Percentiles rank a stretch among this genome's conserved stretches.
Evolutionary conservation across 768 basidiomycete genomes (phyloP).

Genomic region (Auricularia heimuer): DNA sequence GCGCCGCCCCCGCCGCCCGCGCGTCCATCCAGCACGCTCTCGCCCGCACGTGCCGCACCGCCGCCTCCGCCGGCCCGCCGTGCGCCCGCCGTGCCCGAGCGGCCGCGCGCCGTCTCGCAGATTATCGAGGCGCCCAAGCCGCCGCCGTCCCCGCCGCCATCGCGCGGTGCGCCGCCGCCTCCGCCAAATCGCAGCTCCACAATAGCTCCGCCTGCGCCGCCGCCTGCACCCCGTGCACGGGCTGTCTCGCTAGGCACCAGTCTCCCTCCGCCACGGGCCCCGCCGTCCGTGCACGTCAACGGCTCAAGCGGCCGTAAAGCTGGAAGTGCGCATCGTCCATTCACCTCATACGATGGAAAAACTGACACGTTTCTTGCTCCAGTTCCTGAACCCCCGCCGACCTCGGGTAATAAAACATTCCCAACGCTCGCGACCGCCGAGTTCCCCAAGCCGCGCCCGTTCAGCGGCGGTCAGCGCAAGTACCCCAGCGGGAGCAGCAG

Average conservation of each 20-base stretch:
- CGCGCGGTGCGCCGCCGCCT: conserved; percentile 30
- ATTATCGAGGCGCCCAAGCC: conserved; percentile 27
- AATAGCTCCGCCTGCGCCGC: conserved; percentile 27
- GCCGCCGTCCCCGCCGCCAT: conserved; percentile 27
- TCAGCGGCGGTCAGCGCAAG: background rate
- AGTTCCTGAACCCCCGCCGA: background rate
- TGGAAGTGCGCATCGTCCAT: background rate
- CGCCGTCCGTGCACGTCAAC: background rate
- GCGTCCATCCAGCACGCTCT: conserved; percentile 20
- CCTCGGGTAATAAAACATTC: background rate
- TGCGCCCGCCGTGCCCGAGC: conserved; percentile 17
- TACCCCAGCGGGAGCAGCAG: background rate
- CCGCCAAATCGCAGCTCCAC: conserved; percentile 27
- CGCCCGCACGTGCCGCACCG: conserved; percentile 14
- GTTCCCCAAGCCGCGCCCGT: conserved; percentile 2
- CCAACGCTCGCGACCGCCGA: background rate
- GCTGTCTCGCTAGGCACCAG: background rate
- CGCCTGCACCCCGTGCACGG: conserved; percentile 15
- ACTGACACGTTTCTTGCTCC: background rate
- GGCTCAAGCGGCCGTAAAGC: background rate
- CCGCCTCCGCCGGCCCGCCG: conserved; percentile 13
- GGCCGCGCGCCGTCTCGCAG: conserved; percentile 22
- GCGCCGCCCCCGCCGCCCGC: conserved; percentile 23
- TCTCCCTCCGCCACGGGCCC: background rate
- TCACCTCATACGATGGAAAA: background rate